These are phyloP conservation scores for Paraphoma sp. DNA, from an alignment of 2,329 filamentous ascomycete species.

Conservation along the genomic window DNA sequence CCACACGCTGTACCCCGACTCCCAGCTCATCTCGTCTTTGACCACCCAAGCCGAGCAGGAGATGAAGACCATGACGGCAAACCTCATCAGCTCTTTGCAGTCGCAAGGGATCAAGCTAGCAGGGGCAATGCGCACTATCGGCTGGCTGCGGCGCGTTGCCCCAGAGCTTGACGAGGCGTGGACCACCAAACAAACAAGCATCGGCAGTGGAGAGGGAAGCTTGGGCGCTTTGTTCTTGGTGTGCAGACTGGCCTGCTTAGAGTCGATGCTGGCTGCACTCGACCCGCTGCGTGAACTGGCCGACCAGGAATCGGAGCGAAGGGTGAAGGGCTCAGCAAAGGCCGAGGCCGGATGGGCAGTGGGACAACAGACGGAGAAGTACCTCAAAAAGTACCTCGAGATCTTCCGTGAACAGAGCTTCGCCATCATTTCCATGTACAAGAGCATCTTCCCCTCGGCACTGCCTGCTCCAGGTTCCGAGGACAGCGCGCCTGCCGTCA, in stretches of 20 bases:
- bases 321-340: slow-evolving; percentile 41
- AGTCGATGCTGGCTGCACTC: slow-evolving; percentile 80
- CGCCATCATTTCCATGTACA: slow-evolving; percentile 92
- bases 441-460: slow-evolving; percentile 79
- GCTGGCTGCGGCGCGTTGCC: slow-evolving; percentile 86
- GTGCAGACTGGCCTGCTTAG: slow-evolving; percentile 80
- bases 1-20: slow-evolving; percentile 81
- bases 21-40: slow-evolving; percentile 75
- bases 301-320: slow-evolving; percentile 75
- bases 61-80: slow-evolving; percentile 86
- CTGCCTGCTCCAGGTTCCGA: slow-evolving; percentile 48
- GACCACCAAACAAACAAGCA: slow-evolving; percentile 36
- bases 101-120: slow-evolving; percentile 84
- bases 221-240: slow-evolving; percentile 86
- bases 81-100: slow-evolving; percentile 79
- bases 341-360: slow-evolving; percentile 64
- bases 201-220: slow-evolving; percentile 63
- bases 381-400: slow-evolving; percentile 93
- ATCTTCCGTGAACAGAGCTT: slow-evolving; percentile 98
- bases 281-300: slow-evolving; percentile 87
- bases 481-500: slow-evolving; percentile 32
- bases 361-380: slow-evolving; percentile 92
- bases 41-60: slow-evolving; percentile 80
- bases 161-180: slow-evolving; percentile 71
- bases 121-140: slow-evolving; percentile 86